A percentile compares a stretch with the other conserved stretches of the same genome.
phyloP scores from a whole-genome alignment of 148 eudicot genomes.

The Silene uniflora region DNA sequence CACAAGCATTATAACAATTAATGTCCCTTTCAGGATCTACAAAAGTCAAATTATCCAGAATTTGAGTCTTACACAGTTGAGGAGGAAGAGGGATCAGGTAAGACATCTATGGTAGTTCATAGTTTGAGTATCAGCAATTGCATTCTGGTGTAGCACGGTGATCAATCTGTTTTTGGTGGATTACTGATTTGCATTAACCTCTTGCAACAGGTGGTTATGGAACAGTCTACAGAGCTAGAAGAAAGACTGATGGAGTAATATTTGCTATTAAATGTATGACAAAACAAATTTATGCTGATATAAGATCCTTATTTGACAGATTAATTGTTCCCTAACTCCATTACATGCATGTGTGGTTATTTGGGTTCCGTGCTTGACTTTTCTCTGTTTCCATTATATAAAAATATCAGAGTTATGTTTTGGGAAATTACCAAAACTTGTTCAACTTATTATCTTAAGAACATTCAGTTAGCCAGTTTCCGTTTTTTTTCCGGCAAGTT shows the following conservation, averaged over 20 bases:
- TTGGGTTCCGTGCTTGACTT: background rate
- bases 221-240: conserved; percentile 81
- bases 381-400: background rate
- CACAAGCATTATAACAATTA: background rate
- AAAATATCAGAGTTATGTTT: too few relatives aligned
- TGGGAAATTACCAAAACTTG: background rate
- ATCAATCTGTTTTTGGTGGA: background rate
- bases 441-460: too few relatives aligned
- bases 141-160: background rate
- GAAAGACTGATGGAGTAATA: conserved; percentile 66
- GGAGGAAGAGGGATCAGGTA: conserved; percentile 99
- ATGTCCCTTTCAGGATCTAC: conserved; percentile 37
- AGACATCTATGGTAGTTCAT: background rate
- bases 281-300: background rate
- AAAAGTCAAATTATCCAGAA: conserved; percentile 46
- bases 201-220: conserved; percentile 91
- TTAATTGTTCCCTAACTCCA: background rate
- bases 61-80: conserved; percentile 66
- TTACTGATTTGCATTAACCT: conserved; percentile 10
- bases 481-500: background rate
- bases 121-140: background rate
- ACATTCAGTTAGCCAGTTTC: background rate
- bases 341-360: background rate
- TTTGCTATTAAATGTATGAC: conserved; percentile 89
- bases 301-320: background rate